Conservation (phyloP, 78 protist species). For the Dictyostelium capitatum region DNA sequence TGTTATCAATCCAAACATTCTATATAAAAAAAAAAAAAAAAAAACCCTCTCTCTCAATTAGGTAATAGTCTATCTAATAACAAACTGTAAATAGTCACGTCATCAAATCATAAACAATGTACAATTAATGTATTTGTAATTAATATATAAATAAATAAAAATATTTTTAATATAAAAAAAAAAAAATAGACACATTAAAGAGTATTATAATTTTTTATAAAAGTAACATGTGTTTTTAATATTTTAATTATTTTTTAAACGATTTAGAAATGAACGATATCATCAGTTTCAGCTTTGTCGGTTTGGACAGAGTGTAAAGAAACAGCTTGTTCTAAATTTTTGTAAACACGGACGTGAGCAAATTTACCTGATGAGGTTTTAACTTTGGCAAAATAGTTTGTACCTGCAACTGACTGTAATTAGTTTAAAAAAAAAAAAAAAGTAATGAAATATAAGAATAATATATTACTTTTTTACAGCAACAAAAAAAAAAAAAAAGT, state of each 20-base stretch:
- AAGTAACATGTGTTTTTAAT: background rate
- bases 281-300: background rate
- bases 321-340: background rate
- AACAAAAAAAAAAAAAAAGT: background rate
- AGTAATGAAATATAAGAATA: too few species aligned
- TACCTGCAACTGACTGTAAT: constrained; percentile 43
- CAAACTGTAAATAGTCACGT: background rate
- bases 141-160: background rate
- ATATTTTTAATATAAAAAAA: background rate
- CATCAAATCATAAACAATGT: background rate
- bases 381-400: constrained; percentile 69
- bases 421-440: too few species aligned
- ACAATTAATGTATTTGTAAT: background rate
- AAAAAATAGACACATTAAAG: background rate
- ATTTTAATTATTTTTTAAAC: background rate
- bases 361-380: constrained; percentile 14
- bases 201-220: background rate
- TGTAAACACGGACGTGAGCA: constrained; percentile 7
- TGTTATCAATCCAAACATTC: background rate
- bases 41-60: background rate
- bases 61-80: constrained; percentile 10
- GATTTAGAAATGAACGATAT: background rate
- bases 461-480: background rate
- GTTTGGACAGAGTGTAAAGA: constrained; percentile 29
- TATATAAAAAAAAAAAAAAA: background rate